phyloP scores from a whole-genome alignment of 2,329 filamentous ascomycete species.

The Aspergillus felis region DNA sequence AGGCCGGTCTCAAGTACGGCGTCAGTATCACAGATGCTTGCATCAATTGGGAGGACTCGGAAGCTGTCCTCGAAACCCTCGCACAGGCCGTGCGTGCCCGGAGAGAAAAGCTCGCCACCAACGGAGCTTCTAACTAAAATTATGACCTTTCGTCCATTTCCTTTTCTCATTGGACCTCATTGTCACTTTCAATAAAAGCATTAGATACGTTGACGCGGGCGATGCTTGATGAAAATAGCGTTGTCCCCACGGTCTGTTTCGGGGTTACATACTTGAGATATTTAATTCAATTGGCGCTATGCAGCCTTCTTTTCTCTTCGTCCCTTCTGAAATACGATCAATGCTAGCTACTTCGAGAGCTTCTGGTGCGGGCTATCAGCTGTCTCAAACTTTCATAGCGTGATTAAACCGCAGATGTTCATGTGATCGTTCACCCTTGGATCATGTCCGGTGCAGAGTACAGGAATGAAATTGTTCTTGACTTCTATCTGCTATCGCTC shows the following conservation, averaged over 20 bases:
- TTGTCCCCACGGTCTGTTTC: not conserved
- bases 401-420: not conserved
- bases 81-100: conserved; percentile 76
- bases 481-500: no score
- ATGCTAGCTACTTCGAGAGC: not conserved
- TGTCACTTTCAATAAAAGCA: not conserved
- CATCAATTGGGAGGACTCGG: conserved; percentile 90
- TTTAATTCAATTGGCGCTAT: not conserved
- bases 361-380: not conserved
- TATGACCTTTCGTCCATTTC: not conserved
- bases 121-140: not conserved
- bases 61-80: conserved; percentile 69
- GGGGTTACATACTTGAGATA: not conserved
- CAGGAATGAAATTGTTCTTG: not conserved
- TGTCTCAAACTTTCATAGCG: not conserved
- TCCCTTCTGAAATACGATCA: not conserved
- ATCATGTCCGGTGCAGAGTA: not conserved
- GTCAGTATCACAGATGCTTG: conserved; percentile 97
- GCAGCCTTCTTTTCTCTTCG: not conserved
- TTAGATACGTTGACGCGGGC: not conserved
- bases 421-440: not conserved
- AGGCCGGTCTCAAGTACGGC: conserved; percentile 80
- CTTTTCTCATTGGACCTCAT: no score
- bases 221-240: not conserved
- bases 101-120: conserved; percentile 46